Evolutionary conservation across 1,284 basidiomycete genomes (phyloP).

Genomic region (Heterobasidion parviporum): DNA sequence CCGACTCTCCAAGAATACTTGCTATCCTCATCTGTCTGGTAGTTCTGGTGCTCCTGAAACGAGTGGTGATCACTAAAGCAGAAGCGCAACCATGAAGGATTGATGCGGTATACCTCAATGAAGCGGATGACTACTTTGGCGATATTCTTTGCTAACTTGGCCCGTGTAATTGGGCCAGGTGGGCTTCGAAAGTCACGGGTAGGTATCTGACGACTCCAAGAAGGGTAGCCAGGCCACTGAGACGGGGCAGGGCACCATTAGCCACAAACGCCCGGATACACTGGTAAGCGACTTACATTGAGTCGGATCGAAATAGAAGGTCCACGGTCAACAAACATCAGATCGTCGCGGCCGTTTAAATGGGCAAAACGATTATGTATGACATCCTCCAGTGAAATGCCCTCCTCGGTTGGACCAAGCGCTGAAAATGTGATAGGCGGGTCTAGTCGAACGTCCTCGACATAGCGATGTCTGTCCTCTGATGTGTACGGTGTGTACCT

Average conservation of each 20-base stretch:
- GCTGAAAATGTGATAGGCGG: constrained; percentile 54
- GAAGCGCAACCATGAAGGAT: constrained; percentile 1
- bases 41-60: constrained; percentile 37
- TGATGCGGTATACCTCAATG: constrained; percentile 21
- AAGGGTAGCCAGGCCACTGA: constrained; percentile 71
- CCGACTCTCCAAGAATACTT: constrained; percentile 57
- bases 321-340: constrained; percentile 58
- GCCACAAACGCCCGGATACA: constrained; percentile 1
- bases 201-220: constrained; percentile 71
- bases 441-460: constrained; percentile 56
- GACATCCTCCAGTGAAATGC: constrained; percentile 50
- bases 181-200: constrained; percentile 70
- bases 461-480: constrained; percentile 64
- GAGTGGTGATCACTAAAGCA: neutral
- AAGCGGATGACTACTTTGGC: constrained; percentile 42
- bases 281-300: constrained; percentile 34
- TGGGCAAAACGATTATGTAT: constrained; percentile 32
- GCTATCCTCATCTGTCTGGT: constrained; percentile 50
- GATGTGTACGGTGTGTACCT: constrained; percentile 69
- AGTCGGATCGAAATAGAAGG: constrained; percentile 71
- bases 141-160: constrained; percentile 59
- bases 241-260: neutral
- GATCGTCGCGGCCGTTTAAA: constrained; percentile 44
- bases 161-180: constrained; percentile 59
- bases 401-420: constrained; percentile 40